Evolutionary conservation across 768 basidiomycete species (phyloP), one percentile per base, ranked within the genome.

Genomic region (Lepiota brunneoincarnata): DNA sequence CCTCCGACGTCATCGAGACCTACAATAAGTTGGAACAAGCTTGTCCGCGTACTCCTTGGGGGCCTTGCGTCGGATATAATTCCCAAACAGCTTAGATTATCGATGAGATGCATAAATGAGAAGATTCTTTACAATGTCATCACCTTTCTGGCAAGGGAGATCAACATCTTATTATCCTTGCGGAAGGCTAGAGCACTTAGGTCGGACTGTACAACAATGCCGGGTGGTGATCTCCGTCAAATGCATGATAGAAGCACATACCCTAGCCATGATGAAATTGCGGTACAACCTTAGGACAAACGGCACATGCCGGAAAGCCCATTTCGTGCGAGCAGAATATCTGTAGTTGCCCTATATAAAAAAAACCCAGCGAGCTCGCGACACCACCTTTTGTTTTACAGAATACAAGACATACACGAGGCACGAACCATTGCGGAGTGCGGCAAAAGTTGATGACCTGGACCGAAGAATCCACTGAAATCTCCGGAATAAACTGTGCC

Each of bases 401-500:
- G 37, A 44, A 39, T 44, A 23, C 15, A 20, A 40, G 21, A 66
- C 75, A 60, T 60, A 85, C 83, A 56, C 77, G 75, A 2, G 77
- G 76, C 1, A 76, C 37, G 59, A 72, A 80, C 82, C 83, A 86
- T 58, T 81, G 77, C 17, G 81, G 81, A 37, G 79, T 83, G 47
- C 85, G 72, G 55, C 76, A 79, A 61, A 86, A 82, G 63, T 87
- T 81, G 52, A 79, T 68, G 17, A 86, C 72, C 55, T 77, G 63
- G 14, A 78, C 75, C 6, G 76, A 72, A 9, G 75, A 68, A 56
- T 83, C 80, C 38, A 64, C 61, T 14, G 81, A 70, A 53, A 84
- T 81, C 55, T 72, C 61, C 10, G 82, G 81, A n/a, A 83, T 63
- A 41, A 84, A 75, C 63, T 88, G 85, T 5, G 84, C 81, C 17